Conservation (phyloP, 169 alveolate genomes). For the Plasmodium sp. region DNA sequence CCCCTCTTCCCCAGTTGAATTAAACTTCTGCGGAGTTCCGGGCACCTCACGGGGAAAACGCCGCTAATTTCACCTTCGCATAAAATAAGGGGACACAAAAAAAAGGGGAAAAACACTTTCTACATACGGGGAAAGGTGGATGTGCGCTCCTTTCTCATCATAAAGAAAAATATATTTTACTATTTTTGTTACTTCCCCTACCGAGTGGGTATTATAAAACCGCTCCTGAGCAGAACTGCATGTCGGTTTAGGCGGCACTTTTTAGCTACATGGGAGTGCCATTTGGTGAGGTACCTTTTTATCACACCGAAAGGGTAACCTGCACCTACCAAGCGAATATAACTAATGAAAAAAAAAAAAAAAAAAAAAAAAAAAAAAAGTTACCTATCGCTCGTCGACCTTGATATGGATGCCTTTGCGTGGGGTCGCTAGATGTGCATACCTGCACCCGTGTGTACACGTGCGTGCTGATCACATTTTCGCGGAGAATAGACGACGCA, state of each 20-base stretch:
- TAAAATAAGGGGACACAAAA: not conserved
- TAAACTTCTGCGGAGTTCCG: not conserved
- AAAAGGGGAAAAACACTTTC: not conserved
- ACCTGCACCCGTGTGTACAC: not conserved
- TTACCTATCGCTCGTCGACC: not conserved
- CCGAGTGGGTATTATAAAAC: not conserved
- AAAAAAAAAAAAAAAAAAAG: not conserved
- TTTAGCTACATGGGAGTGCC: not conserved
- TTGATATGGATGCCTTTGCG: not conserved
- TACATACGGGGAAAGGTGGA: not conserved
- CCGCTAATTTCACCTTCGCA: not conserved
- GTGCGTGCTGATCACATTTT: not conserved
- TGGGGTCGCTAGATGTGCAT: not conserved
- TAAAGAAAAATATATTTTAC: not conserved
- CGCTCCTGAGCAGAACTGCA: not conserved
- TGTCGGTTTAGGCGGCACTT: not conserved
- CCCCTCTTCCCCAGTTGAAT: not conserved
- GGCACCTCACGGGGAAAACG: not conserved
- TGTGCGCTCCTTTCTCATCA: not conserved
- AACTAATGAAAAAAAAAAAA: not conserved
- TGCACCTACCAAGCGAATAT: not conserved
- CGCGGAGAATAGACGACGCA: not conserved
- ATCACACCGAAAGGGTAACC: not conserved
- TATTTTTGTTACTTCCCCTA: not conserved
- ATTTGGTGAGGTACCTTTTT: not conserved